phyloP scores from a whole-genome alignment of 441 rosid genomes.

The Croton laevigatus region DNA sequence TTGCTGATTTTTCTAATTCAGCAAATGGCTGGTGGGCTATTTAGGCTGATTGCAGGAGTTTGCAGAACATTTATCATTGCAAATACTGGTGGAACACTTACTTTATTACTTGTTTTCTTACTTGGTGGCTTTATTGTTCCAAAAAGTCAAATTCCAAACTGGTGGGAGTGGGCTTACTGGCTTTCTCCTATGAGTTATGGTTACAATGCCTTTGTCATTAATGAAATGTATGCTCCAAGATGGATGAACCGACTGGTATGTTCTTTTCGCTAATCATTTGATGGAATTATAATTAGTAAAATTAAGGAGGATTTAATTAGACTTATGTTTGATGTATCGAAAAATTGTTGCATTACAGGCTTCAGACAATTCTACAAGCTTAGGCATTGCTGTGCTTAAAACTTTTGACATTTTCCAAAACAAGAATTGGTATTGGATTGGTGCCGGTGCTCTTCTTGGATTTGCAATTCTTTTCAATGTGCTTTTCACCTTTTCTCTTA shows the following conservation, averaged over 20 bases:
- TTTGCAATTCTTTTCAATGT: conserved; percentile 60
- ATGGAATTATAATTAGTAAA: background rate
- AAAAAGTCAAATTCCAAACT: conserved; percentile 46
- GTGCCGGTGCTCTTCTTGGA: conserved; percentile 56
- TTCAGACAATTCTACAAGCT: conserved; percentile 30
- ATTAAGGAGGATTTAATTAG: background rate
- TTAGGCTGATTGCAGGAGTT: conserved; percentile 60
- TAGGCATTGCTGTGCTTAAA: conserved; percentile 54
- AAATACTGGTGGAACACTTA: conserved; percentile 64
- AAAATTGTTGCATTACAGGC: conserved; percentile 35
- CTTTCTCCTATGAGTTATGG: conserved; percentile 69
- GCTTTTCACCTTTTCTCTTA: conserved; percentile 61
- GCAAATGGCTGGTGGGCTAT: conserved; percentile 79
- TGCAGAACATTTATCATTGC: conserved; percentile 86
- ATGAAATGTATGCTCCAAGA: conserved; percentile 73
- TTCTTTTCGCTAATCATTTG: background rate
- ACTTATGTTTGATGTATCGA: conserved; percentile 37
- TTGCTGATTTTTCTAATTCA: conserved; percentile 60
- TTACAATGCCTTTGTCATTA: conserved; percentile 62
- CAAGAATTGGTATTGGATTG: conserved; percentile 80
- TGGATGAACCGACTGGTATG: conserved; percentile 62
- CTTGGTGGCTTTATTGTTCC: conserved; percentile 86
- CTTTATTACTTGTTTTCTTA: conserved; percentile 58
- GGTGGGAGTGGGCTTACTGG: conserved; percentile 96
- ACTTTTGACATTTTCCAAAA: conserved; percentile 45